Conservation (phyloP, 306 rosid genomes). For the Rubus idaeus region DNA sequence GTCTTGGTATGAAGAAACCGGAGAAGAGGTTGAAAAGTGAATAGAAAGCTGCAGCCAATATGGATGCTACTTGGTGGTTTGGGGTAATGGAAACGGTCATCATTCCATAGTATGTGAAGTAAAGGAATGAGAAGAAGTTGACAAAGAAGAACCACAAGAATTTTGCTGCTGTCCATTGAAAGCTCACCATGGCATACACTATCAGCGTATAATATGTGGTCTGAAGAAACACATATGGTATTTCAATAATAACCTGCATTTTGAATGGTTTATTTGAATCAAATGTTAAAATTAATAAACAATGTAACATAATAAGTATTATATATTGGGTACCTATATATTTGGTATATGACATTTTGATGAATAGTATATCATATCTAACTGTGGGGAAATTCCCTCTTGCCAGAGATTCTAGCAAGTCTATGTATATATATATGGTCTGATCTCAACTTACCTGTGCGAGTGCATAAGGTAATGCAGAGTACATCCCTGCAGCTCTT, state of each 20-base stretch:
- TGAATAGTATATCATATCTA: not conserved
- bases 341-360: not conserved
- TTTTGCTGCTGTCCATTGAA: slow-evolving; percentile 71
- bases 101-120: slow-evolving; percentile 98
- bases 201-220: slow-evolving; percentile 62
- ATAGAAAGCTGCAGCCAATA: slow-evolving; percentile 94
- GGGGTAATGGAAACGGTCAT: slow-evolving; percentile 97
- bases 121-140: slow-evolving; percentile 86
- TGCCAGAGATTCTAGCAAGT: not conserved
- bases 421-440: not conserved
- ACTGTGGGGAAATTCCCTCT: not conserved
- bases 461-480: slow-evolving; percentile 89
- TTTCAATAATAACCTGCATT: slow-evolving; percentile 67
- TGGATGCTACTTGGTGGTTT: slow-evolving; percentile 91
- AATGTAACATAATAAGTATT: not conserved
- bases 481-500: slow-evolving; percentile 96
- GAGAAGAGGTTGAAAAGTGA: slow-evolving; percentile 89
- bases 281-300: not conserved
- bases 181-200: slow-evolving; percentile 87
- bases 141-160: slow-evolving; percentile 93
- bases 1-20: slow-evolving; percentile 92
- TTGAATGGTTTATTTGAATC: not conserved
- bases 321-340: no score
- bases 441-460: slow-evolving; percentile 64
- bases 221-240: slow-evolving; percentile 80